Evolutionary conservation across 129 eudicot genomes (phyloP), one percentile per base, ranked within the genome.

Genomic region (Helichrysum umbraculigerum): DNA sequence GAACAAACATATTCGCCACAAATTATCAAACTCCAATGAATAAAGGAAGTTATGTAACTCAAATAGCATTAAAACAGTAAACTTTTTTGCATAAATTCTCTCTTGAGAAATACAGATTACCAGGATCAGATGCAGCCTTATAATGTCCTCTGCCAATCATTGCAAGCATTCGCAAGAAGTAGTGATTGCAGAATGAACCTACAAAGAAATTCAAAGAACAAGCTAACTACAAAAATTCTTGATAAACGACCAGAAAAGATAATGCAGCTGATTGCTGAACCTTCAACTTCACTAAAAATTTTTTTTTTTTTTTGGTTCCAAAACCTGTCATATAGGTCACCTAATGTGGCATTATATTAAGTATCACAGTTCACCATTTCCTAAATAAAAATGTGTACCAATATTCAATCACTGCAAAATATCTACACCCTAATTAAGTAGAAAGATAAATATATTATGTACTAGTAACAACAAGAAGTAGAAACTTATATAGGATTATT

Each of bases 171-270:
- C 85, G 84, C 64, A 94, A 84, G 68, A 94, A 94, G 76, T 94
- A 89, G 67, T 87, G 98, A 68, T 94, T 94, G 78, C 96, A 94
- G 84, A 85, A 94, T 61, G 86, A 68, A 70, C 98, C 98, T 94
- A 83, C 73, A 81, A 74, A 17, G 0, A 56, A 39, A 62, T 41
- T 62, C 20, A 44, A 37, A 33, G 6, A 52, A 63, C 6, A 70
- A 10, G 39, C 50, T 64, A 66, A 71, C 17, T 63, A 34, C 30
- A 79, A 63, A 37, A 63, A 56, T 51, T 8, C 42, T 54, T 41
- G 42, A 41, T 15, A 66, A 75, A 6, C 35, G 70, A 22, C 41
- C 58, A 62, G 50, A 75, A 37, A 56, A 61, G 2, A 19, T 54
- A 77, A 57, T 34, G 47, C 69, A 77, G n/a, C n/a, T n/a, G n/a